phyloP scores from a whole-genome alignment of 2,329 filamentous ascomycete species.

The Gyromitra esculenta region DNA sequence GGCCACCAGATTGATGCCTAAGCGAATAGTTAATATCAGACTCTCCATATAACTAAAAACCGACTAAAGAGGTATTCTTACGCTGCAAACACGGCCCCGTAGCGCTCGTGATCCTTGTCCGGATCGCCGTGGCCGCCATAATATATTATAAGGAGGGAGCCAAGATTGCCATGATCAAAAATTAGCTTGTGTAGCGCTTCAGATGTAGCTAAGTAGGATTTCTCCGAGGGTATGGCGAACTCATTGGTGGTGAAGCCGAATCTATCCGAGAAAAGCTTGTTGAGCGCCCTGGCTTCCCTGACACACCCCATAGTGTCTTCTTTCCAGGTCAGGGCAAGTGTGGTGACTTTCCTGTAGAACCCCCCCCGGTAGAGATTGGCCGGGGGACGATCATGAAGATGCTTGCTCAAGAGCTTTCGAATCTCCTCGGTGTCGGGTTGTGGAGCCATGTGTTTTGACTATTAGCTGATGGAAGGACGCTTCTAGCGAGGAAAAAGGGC shows the following conservation, averaged over 20 bases:
- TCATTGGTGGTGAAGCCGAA: background rate
- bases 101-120: background rate
- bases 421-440: background rate
- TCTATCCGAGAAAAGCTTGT: background rate
- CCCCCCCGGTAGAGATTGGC: background rate
- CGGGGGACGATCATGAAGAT: background rate
- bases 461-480: too few species aligned
- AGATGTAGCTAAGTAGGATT: background rate
- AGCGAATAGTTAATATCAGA: background rate
- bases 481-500: too few species aligned
- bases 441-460: background rate
- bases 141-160: conserved; percentile 13
- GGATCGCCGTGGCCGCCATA: conserved; percentile 8
- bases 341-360: background rate
- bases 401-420: background rate
- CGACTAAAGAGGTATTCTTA: background rate
- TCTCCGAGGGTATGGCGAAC: conserved; percentile 1
- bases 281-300: conserved; percentile 4
- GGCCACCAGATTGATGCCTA: background rate
- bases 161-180: background rate
- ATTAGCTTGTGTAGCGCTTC: background rate
- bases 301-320: background rate
- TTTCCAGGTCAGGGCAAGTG: background rate
- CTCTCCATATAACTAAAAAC: background rate
- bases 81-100: conserved; percentile 3